phyloP scores from a whole-genome alignment of 2,329 filamentous ascomycete genomes.

The Dryadomyces sulphureus region DNA sequence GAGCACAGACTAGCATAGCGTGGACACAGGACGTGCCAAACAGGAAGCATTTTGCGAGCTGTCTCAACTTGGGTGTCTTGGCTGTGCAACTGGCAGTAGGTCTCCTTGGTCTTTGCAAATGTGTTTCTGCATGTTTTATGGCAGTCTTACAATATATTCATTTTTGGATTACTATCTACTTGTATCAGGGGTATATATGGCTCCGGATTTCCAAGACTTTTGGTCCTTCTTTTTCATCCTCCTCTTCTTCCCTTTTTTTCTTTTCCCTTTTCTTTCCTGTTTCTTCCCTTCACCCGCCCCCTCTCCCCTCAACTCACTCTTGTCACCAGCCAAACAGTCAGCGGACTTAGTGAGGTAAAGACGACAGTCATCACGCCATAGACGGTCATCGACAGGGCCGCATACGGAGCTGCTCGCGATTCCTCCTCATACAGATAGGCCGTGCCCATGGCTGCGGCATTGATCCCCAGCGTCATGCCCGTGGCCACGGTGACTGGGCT shows the following conservation, averaged over 20 bases:
- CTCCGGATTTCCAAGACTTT: not conserved
- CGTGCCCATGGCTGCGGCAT: slow-evolving; percentile 45
- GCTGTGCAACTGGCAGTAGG: not conserved
- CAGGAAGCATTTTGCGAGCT: not conserved
- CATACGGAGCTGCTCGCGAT: slow-evolving; percentile 38
- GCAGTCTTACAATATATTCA: not conserved
- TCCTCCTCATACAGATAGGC: slow-evolving; percentile 39
- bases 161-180: not conserved
- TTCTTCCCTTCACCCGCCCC: not conserved
- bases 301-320: slow-evolving; percentile 10
- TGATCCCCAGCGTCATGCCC: slow-evolving; percentile 40
- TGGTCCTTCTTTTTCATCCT: not conserved
- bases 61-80: too few species aligned
- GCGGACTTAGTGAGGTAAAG: slow-evolving; percentile 33
- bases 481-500: slow-evolving; percentile 28
- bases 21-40: too few species aligned
- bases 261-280: not conserved
- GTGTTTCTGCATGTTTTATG: not conserved
- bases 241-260: not conserved
- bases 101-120: not conserved
- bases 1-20: slow-evolving; percentile 2
- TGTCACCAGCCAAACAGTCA: slow-evolving; percentile 22
- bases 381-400: slow-evolving; percentile 40
- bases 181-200: slow-evolving; percentile 1
- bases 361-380: slow-evolving; percentile 42